These are phyloP conservation scores for Phlebopus sp. DNA, from an alignment of 1,284 basidiomycete species.

Conservation along the genomic window DNA sequence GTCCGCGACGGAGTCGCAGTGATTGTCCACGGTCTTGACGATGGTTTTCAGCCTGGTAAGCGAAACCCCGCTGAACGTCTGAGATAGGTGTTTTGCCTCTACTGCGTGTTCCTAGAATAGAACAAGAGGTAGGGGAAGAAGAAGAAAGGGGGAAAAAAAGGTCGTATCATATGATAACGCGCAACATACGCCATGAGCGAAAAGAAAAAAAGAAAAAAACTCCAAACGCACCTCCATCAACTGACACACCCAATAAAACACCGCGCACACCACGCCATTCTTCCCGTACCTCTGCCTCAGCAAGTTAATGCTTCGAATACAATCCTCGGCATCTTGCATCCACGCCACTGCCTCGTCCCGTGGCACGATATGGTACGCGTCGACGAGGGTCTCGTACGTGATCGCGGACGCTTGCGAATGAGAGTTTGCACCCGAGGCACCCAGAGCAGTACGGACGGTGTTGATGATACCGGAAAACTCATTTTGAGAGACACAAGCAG, in stretches of 20 bases:
- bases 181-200: too few species aligned
- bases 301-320: slow-evolving; percentile 12
- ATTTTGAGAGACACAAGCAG: slow-evolving; percentile 22
- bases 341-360: slow-evolving; percentile 19
- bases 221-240: slow-evolving; percentile 25
- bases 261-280: slow-evolving; percentile 19
- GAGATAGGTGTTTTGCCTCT: slow-evolving; percentile 17
- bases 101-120: slow-evolving; percentile 23
- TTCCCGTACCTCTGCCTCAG: slow-evolving; percentile 21
- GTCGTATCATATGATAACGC: too few species aligned
- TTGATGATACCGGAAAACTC: slow-evolving; percentile 25
- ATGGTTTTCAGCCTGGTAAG: slow-evolving; percentile 21
- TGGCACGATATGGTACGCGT: slow-evolving; percentile 11
- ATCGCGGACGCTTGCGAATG: background rate
- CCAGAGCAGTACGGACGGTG: slow-evolving; percentile 20
- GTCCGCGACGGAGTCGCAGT: slow-evolving; percentile 27
- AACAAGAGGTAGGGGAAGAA: too few species aligned
- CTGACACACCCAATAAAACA: slow-evolving; percentile 34
- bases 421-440: slow-evolving; percentile 1
- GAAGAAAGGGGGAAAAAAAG: background rate
- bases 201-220: too few species aligned
- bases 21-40: slow-evolving; percentile 19
- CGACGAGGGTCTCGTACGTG: slow-evolving; percentile 26
- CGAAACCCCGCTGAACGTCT: slow-evolving; percentile 14
- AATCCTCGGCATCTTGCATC: slow-evolving; percentile 28